Evolutionary conservation across 164 flowering plant species (phyloP), one percentile per base, ranked within the genome.

Genomic region (Stephania yunnanensis): DNA sequence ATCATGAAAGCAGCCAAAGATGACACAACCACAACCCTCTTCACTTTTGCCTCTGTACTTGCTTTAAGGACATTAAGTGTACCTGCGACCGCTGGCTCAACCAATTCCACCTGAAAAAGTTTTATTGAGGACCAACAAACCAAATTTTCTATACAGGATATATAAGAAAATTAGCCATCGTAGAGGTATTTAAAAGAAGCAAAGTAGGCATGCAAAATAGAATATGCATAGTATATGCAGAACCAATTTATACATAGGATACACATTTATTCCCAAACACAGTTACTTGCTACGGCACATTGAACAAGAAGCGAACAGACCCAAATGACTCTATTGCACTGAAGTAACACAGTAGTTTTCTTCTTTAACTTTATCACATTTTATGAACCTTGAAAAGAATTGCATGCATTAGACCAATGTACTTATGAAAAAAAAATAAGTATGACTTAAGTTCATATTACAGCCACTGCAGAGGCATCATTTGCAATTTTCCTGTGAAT

Each of bases 21-120:
- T n/a, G 91, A 87, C 46, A 87, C 88, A 48, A 78, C 55, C 22
- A 87, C 87, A 15, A 86, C 87, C 44, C 88, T 80, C 68, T 84
- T 83, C 19, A 86, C 86, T 50, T 80, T 86, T 12, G 84, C 82
- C 66, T 80, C 82, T 10, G 68, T 31, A 61, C 87, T 80, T 6
- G 89, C 90, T 78, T 82, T 78, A 0, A 88, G 82, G 19, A 90
- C 89, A 77, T 85, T 90, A 10, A 70, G 74, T 1, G 89, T 87
- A 52, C 90, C 93, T 61, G 75, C 84, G 4, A 88, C 82, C 58
- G 93, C 91, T 29, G 93, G 90, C 29, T 84, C 86, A 63, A 88
- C 50, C 73, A 90, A 1, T 74, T 86, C 86, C 25, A 80, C 82
- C 92, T 87, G 79, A 77, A 61, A 52, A 69, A 46, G 42, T 44